Conservation (phyloP, 768 basidiomycete genomes). For the Cystobasidium ongulense region DNA sequence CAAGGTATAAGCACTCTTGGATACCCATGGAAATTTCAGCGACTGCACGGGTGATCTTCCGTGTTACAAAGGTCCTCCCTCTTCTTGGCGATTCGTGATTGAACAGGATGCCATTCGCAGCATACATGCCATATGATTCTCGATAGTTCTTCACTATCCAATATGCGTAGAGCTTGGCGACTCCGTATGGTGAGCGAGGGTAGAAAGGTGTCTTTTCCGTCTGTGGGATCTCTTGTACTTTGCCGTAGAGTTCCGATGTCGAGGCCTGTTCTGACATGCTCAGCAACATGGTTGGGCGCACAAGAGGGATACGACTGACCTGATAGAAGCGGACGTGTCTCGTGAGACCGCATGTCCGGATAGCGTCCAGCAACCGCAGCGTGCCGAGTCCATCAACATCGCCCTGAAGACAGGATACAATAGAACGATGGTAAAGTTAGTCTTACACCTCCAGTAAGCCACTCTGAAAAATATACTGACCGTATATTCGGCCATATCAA, state of each 20-base stretch:
- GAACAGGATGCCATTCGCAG: slow-evolving; percentile 94
- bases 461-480: too few species aligned
- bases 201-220: slow-evolving; percentile 96
- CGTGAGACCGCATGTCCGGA: slow-evolving; percentile 89
- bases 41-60: slow-evolving; percentile 85
- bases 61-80: slow-evolving; percentile 89
- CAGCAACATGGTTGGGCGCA: too few species aligned
- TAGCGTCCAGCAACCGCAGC: slow-evolving; percentile 86
- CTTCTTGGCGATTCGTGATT: slow-evolving; percentile 95
- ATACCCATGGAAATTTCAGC: slow-evolving; percentile 87
- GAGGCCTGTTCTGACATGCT: slow-evolving; percentile 58
- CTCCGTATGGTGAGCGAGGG: slow-evolving; percentile 93
- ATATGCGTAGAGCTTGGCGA: slow-evolving; percentile 84
- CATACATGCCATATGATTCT: slow-evolving; percentile 92
- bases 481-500: slow-evolving; percentile 99
- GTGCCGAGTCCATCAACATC: slow-evolving; percentile 95
- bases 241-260: slow-evolving; percentile 93
- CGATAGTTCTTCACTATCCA: slow-evolving; percentile 89
- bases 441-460: too few species aligned
- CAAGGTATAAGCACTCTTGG: slow-evolving; percentile 81
- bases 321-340: slow-evolving; percentile 93
- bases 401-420: slow-evolving; percentile 49
- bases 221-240: slow-evolving; percentile 91
- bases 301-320: slow-evolving; percentile 28
- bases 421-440: too few species aligned